These are phyloP conservation scores for Colletotrichum abscissum DNA, from an alignment of 2,329 filamentous ascomycete species.

Conservation along the genomic window DNA sequence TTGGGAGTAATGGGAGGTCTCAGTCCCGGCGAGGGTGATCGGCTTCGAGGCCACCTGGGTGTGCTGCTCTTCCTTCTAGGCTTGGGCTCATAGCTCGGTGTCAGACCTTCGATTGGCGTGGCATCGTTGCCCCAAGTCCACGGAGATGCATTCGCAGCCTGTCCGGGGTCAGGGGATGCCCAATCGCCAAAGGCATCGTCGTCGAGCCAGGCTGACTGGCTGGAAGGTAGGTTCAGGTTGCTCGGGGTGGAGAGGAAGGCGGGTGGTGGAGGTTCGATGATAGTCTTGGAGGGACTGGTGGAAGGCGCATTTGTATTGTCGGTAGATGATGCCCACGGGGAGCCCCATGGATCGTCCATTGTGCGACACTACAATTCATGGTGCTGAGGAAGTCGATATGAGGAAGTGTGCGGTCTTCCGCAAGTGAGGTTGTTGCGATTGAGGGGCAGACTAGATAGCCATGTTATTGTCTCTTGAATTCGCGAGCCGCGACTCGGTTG, in stretches of 20 bases:
- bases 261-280: conserved; percentile 54
- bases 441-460: conserved; percentile 5
- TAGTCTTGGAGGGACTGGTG: conserved; percentile 45
- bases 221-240: conserved; percentile 39
- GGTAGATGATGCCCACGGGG: conserved; percentile 65
- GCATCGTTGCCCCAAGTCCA: conserved; percentile 28
- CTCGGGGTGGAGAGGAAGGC: conserved; percentile 51
- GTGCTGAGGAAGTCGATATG: conserved; percentile 13
- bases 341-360: conserved; percentile 75
- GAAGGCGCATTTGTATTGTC: conserved; percentile 42
- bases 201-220: conserved; percentile 55
- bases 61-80: conserved; percentile 48
- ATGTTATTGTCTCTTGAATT: conserved; percentile 7
- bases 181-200: conserved; percentile 53
- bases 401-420: neutral
- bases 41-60: conserved; percentile 52
- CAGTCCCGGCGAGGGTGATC: conserved; percentile 49
- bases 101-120: conserved; percentile 38
- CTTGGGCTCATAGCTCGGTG: conserved; percentile 45
- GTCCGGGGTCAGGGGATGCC: conserved; percentile 44
- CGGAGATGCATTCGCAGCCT: conserved; percentile 34
- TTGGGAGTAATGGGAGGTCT: conserved; percentile 45
- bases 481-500: conserved; percentile 14
- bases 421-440: neutral
- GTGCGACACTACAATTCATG: conserved; percentile 28